Evolutionary conservation across 352 stramenopile genomes (phyloP).

Genomic region (Pythium aphanidermatum): DNA sequence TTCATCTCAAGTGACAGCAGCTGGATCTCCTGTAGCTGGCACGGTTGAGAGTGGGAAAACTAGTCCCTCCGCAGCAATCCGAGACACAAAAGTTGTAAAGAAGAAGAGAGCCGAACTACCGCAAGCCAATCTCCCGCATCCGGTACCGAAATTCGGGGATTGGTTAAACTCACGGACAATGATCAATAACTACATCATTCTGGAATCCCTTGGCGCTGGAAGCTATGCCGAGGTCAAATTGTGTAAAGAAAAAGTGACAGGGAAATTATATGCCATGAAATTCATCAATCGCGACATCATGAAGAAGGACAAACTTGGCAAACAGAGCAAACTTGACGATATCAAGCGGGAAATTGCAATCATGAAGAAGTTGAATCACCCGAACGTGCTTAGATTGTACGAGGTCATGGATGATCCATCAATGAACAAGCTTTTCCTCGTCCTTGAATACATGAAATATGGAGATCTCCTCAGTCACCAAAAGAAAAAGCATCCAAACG

Average conservation of each 20-base stretch:
- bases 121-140: slow-evolving; percentile 68
- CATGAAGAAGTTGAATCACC: slow-evolving; percentile 97
- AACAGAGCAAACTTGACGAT: slow-evolving; percentile 75
- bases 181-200: slow-evolving; percentile 94
- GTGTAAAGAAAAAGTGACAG: slow-evolving; percentile 75
- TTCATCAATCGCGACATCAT: slow-evolving; percentile 86
- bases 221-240: slow-evolving; percentile 90
- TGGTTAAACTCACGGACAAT: slow-evolving; percentile 84
- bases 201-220: slow-evolving; percentile 78
- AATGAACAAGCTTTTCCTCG: slow-evolving; percentile 93
- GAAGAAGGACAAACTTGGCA: slow-evolving; percentile 78
- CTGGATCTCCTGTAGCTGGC: too few species aligned
- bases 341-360: slow-evolving; percentile 95
- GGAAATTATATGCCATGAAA: slow-evolving; percentile 81
- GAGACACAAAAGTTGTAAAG: slow-evolving; percentile 75
- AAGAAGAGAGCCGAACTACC: slow-evolving; percentile 76
- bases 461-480: slow-evolving; percentile 67
- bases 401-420: slow-evolving; percentile 96
- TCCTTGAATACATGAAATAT: slow-evolving; percentile 96
- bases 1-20: slow-evolving; percentile 4
- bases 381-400: slow-evolving; percentile 91
- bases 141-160: slow-evolving; percentile 73
- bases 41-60: too few species aligned
- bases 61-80: too few species aligned
- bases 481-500: slow-evolving; percentile 55